Base-by-base conservation (phyloP, 2,329 filamentous ascomycete species). In the Elsinoe australis region DNA sequence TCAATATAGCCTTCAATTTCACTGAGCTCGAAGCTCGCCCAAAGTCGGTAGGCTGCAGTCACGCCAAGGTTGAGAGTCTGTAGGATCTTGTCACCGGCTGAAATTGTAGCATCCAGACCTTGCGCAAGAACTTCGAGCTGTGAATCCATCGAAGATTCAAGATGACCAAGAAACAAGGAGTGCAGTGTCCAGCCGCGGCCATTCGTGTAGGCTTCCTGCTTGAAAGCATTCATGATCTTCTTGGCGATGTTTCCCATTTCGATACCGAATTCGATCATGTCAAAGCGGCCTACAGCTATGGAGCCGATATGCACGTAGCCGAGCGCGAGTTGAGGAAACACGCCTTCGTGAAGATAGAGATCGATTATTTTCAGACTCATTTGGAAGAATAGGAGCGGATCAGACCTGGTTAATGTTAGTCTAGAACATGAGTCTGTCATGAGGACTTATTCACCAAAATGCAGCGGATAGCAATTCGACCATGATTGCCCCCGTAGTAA, bases 1-100 rank as follows among this genome's bases (percentile, higher is more conserved):
- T 79, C 75, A 56, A 82, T 83, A 59, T 80, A 85, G 0, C 74
- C 74, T 60, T 88, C 84, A 0, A 87, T 67, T 49, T 89, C 85
- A 10, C 71, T 69, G 39, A 80, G 70, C 51, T 86, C 82, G 53
- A 86, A 79, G 54, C 80, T 82, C 9, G 78, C 75, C 62, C 82
- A 87, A 49, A 88, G 76, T 54, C 78, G 80, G 56, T 83, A 76
- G 53, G 78, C 74, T 2, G 81, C 79, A 24, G 76, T 73, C 15
- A 87, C 68, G 0, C 83, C 85, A 45, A 84, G 78, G 55, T 82
- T 83, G 7, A 89, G 68, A 24, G 89, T 80, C 5, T 82, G 80
- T 1, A 84, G 76, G 47, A 83, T 79, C 22, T 83, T 75, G 59
- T 90, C 85, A 1, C 84, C 84, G 2, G 82, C 76, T 15, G 75